Evolutionary conservation across 2,329 filamentous ascomycete genomes (phyloP), one percentile per base, ranked within the genome.

Genomic region (Alternaria angustiovoidea): DNA sequence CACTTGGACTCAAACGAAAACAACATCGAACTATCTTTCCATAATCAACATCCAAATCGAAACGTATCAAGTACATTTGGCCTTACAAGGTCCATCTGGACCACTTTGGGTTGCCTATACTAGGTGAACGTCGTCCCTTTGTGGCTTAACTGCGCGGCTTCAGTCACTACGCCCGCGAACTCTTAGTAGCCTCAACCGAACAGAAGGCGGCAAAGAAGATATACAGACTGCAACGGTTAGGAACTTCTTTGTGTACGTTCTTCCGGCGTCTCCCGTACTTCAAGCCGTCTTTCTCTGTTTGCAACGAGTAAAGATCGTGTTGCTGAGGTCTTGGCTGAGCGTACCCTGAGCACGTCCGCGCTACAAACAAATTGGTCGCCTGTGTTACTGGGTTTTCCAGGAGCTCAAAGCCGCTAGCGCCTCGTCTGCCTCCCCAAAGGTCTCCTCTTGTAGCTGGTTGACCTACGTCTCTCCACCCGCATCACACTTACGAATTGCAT

Each of bases 331-430:
- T 61, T 56, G 16, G 44, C 54, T 39, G 6, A 39, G 44, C 42
- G 51, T 59, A 60, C 58, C 38, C 32, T 51, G 55, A 51, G 63
- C 51, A 56, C 16, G 30, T 57, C 42, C 46, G 1, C n/a, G 18
- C 30, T 28, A 22, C n/a, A 24, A 38, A 32, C 39, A n/a, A 48
- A 43, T 49, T 4, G 14, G 20, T 47, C 36, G 49, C 39, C 39
- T 47, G 28, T 36, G 57, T 54, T 22, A 51, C 44, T 38, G 26
- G 4, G 34, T 34, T 62, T 22, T 12, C 2, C 22, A 2, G 34
- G 26, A 63, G 53, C 46, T 34, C 41, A 39, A 47, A 30, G 42
- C 43, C 60, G 48, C 43, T 62, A 60, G 43, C 43, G 53, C 36
- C 48, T 51, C 36, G n/a, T 49, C 48, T 36, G 28, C 42, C 34